Evolutionary conservation across 139 green algal species (phyloP).

Genomic region (Coelastrella sp.): DNA sequence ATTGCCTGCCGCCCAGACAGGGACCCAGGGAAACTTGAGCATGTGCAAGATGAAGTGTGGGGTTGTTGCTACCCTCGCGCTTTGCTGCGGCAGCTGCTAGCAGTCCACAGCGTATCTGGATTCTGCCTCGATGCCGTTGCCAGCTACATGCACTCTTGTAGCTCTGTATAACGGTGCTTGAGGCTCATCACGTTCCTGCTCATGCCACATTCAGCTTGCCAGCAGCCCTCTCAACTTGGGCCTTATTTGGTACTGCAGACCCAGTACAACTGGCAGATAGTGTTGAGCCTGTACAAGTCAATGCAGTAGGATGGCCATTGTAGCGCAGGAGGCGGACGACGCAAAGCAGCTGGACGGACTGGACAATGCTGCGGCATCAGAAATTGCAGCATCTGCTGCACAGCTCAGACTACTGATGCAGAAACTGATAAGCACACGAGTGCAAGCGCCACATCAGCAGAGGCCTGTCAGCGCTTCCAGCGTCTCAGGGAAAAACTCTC

Average conservation of each 20-base stretch:
- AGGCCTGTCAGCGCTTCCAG: background rate
- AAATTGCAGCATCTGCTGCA: conserved; percentile 37
- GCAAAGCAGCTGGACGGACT: background rate
- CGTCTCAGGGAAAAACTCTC: background rate
- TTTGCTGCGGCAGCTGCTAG: too few species aligned
- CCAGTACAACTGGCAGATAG: background rate
- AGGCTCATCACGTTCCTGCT: too few species aligned
- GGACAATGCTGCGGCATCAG: background rate
- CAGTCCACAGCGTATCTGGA: too few species aligned
- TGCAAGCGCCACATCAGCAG: background rate
- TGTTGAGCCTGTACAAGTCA: background rate
- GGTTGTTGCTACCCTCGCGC: too few species aligned
- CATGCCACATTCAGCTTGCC: too few species aligned
- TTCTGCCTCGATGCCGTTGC: too few species aligned
- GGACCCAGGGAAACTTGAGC: too few species aligned
- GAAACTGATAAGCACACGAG: background rate
- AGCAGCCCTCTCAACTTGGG: too few species aligned
- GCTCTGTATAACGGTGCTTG: too few species aligned
- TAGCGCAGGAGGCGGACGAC: background rate
- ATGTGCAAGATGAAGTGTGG: background rate
- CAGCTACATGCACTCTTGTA: too few species aligned
- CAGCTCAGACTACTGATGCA: conserved; percentile 19
- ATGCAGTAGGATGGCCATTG: background rate
- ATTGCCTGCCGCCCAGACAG: too few species aligned
- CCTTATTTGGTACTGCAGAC: too few species aligned